phyloP scores from a whole-genome alignment of 192 early-diverging fungal species.

The Rhizophagus prolifer region DNA sequence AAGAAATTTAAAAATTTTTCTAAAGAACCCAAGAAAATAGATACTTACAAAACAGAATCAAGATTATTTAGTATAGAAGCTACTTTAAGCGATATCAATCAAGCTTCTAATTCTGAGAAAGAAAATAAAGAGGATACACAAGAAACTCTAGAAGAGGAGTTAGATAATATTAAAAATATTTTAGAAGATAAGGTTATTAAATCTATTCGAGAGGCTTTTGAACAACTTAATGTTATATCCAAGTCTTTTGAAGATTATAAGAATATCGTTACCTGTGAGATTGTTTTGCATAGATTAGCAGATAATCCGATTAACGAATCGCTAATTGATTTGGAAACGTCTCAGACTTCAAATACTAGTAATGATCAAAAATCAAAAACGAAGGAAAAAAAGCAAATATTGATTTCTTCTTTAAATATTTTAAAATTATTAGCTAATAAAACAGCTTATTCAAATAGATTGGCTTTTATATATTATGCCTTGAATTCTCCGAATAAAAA shows the following conservation, averaged over 20 bases:
- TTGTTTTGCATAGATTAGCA: neutral
- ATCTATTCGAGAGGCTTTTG: neutral
- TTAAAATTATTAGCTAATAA: neutral
- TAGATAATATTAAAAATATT: neutral
- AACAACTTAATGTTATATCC: neutral
- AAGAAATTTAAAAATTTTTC: too few relatives aligned
- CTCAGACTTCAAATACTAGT: neutral
- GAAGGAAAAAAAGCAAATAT: neutral
- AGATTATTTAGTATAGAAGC: too few relatives aligned
- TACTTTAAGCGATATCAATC: too few relatives aligned
- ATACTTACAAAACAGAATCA: too few relatives aligned
- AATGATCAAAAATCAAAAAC: neutral
- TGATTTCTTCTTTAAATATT: neutral
- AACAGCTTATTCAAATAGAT: neutral
- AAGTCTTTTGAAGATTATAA: constrained; percentile 3
- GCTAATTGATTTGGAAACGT: neutral
- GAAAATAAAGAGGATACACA: too few relatives aligned
- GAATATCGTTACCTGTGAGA: neutral
- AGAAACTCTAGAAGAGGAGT: neutral
- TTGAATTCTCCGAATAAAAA: constrained; percentile 1
- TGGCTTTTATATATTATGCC: neutral
- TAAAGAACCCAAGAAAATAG: too few relatives aligned
- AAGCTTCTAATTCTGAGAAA: too few relatives aligned
- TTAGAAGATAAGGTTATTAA: neutral
- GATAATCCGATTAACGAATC: neutral